Base-by-base conservation (phyloP, 106 monocot species). In the Triglochin maritima region DNA sequence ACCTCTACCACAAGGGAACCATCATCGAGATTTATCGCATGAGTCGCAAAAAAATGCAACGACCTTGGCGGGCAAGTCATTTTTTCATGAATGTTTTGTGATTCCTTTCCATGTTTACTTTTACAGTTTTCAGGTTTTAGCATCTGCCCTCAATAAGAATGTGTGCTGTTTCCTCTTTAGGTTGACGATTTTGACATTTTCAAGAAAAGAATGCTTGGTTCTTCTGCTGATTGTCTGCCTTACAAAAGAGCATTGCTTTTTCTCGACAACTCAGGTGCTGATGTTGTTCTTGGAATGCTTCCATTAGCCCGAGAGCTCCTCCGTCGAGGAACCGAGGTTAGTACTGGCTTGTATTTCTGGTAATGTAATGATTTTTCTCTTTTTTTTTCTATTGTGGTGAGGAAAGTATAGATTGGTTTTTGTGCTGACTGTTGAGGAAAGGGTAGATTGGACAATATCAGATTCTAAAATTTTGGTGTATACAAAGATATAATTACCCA, bases 11-110 rank as follows among this genome's bases (percentile, higher is more conserved):
- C 67, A 86, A 92, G 57, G 92, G 98, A 72, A 92, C 92, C 16
- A 99, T 99, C 59, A 92, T 99, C 63, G 98, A 99, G 74, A 99
- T 99, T 70, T 99, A 99, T 71, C 82, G 88, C 56, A 99, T 92
- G 91, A 98, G 98, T 73, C 98, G 92, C 56, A 89, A 99, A 64
- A 99, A 99, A 79, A 99, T 92, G 98, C 81, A 86, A 57, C 91
- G 92, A 56, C 98, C 98, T 55, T 99, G 98, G 98, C 77, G 86
- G 68, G 98, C 60, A 84, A 79, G 78, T 69, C 10, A 47, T 54
- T 49, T 15, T 42, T 42, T 70, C 57, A 67, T 6, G 43, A n/a
- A 48, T 5, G 10, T 58, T 6, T 54, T 51, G 15, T 16, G 9
- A 12, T 41, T 71, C 17, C 4, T 71, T n/a, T 44, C 52, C 16